Percentiles rank a stretch among this genome's conserved stretches.
phyloP scores from a whole-genome alignment of 495 filamentous ascomycete genomes.

The Neurospora sp. region DNA sequence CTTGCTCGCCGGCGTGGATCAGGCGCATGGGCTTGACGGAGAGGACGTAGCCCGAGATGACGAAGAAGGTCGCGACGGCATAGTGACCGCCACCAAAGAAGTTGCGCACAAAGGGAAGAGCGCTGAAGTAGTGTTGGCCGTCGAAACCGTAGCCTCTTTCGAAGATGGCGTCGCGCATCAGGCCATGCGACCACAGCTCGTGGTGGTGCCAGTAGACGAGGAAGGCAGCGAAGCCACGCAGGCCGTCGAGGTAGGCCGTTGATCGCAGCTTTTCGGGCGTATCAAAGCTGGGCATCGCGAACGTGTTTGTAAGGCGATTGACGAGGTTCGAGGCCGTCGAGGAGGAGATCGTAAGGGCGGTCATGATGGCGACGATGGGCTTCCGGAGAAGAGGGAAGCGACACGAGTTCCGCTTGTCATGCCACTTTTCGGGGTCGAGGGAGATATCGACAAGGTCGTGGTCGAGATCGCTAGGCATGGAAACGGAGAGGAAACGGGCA shows the following conservation, averaged over 20 bases:
- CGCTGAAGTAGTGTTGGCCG: slow-evolving; percentile 29
- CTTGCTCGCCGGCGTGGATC: slow-evolving; percentile 36
- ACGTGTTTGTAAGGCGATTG: background rate
- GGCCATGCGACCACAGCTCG: slow-evolving; percentile 27
- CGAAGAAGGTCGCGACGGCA: slow-evolving; percentile 43
- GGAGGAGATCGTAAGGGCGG: background rate
- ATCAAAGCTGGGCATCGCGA: background rate
- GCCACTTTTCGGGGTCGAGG: background rate
- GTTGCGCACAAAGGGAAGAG: slow-evolving; percentile 27
- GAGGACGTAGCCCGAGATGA: slow-evolving; percentile 43
- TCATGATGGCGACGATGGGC: background rate
- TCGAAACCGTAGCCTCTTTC: slow-evolving; percentile 25
- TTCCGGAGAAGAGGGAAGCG: background rate
- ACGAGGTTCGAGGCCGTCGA: background rate
- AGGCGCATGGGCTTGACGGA: slow-evolving; percentile 39
- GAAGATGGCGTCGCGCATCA: slow-evolving; percentile 16
- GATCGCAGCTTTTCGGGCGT: slow-evolving; percentile 18
- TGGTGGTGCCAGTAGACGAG: slow-evolving; percentile 40
- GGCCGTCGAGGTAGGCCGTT: slow-evolving; percentile 38
- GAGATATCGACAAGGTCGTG: background rate
- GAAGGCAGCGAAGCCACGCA: slow-evolving; percentile 37
- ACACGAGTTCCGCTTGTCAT: background rate
- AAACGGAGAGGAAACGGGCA: background rate
- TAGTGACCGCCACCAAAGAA: slow-evolving; percentile 38
- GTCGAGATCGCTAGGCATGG: background rate